Base-by-base conservation (phyloP, 164 flowering plant species). In the Vitis amurensis region DNA sequence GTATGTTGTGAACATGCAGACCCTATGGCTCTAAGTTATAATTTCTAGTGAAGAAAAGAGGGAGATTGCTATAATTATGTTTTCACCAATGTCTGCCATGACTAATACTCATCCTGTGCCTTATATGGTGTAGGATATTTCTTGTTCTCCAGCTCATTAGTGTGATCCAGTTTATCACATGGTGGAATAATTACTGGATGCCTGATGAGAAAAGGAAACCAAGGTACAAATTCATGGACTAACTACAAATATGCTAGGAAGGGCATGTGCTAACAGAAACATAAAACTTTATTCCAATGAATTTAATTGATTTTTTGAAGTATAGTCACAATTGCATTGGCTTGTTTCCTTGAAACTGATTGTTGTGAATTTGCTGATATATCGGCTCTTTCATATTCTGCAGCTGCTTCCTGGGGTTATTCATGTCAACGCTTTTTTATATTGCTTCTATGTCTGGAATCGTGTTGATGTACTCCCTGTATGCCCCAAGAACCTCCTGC, bases 171-270 rank as follows among this genome's bases (percentile, higher is more conserved):
- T 89, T 94, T 65, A 94, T 92, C 60, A 78, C 83, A 14, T 90
- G 96, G 98, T 88, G 90, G 94, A 90, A 90, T 70, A 83, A 85
- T 68, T 91, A 88, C 68, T 94, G 96, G 90, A 88, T 85, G 94
- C 87, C 96, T 11, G 87, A 90, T 59, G 77, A 74, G 47, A 76
- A 80, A 73, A 60, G 68, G 19, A 81, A 81, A 68, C 79, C 74
- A 71, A 85, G 93, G 97, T 87, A 64, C 6, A 19, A 23, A 58
- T 16, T 58, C 30, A 58, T 58, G 61, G 11, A 23, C 27, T 23
- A 23, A 23, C 27, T 23, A 23, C 27, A 23, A 23, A 23, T 23
- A 23, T 23, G 27, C 27, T 1, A 23, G 27, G 27, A 53, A n/a
- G 13, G 56, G 4, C 16, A 49, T 12, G 64, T 9, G 4, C 15